Percentiles rank a stretch among this genome's conserved stretches.
phyloP scores from a whole-genome alignment of 75 land plant genomes.

The Selaginella tamariscina region DNA sequence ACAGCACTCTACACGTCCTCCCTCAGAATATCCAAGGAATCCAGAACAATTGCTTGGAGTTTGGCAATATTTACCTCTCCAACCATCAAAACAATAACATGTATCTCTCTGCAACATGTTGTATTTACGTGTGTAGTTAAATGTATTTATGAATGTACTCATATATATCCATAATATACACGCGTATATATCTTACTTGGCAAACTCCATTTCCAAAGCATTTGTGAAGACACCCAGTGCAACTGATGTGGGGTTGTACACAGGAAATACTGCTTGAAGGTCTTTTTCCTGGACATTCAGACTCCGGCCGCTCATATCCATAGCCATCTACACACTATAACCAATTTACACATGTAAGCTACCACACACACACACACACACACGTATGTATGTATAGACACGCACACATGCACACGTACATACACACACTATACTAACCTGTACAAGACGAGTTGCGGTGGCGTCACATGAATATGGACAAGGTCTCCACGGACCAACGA shows the following conservation, averaged over 20 bases:
- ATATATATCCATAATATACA: too few relatives aligned
- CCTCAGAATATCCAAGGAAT: not conserved
- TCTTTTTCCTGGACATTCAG: not conserved
- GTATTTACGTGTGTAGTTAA: not conserved
- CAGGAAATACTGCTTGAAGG: not conserved
- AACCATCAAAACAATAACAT: slow-evolving; percentile 8
- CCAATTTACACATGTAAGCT: not conserved
- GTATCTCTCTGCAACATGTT: not conserved
- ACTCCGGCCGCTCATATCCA: not conserved
- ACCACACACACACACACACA: too few relatives aligned
- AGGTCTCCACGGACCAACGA: slow-evolving; percentile 4
- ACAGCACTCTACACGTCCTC: not conserved
- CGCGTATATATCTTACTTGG: not conserved
- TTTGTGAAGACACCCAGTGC: not conserved
- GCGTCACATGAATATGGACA: not conserved
- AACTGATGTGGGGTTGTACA: not conserved
- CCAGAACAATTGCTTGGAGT: not conserved
- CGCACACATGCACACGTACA: too few relatives aligned
- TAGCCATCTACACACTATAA: slow-evolving; percentile 3
- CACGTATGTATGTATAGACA: too few relatives aligned
- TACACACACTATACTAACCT: not conserved
- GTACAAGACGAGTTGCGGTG: slow-evolving; percentile 1
- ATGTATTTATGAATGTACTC: too few relatives aligned
- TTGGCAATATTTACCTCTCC: not conserved
- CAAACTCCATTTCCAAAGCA: slow-evolving; percentile 5